These are phyloP conservation scores for Blastomyces parvus DNA, from an alignment of 2,329 filamentous ascomycete genomes.

Conservation along the genomic window DNA sequence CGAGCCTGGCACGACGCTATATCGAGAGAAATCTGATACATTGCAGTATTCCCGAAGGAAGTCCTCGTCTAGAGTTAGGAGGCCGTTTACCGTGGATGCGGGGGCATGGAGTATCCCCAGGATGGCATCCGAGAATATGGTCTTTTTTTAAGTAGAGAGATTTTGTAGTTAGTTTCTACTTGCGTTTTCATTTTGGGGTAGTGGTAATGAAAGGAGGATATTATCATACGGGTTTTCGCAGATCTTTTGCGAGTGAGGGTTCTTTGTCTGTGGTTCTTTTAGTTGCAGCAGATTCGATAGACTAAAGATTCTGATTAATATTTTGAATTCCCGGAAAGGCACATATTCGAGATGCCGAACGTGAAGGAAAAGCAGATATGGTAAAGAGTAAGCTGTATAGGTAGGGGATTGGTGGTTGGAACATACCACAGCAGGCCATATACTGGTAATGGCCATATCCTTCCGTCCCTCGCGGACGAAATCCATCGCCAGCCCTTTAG, in stretches of 20 bases:
- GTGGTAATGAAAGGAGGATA: not conserved
- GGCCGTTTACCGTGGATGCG: constrained; percentile 55
- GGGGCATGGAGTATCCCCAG: constrained; percentile 59
- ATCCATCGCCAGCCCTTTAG: constrained; percentile 75
- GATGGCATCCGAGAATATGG: constrained; percentile 72
- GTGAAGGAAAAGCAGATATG: not conserved
- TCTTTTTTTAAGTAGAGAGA: constrained; percentile 25
- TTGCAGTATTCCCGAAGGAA: constrained; percentile 58
- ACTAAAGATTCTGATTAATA: constrained; percentile 26
- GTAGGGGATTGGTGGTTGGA: not conserved
- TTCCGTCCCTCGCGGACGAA: constrained; percentile 55
- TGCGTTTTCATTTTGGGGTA: not conserved
- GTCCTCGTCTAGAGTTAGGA: constrained; percentile 68
- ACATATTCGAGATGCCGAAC: not conserved
- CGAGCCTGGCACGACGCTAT: constrained; percentile 56
- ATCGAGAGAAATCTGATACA: constrained; percentile 62
- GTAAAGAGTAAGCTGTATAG: not conserved
- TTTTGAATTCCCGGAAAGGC: not conserved
- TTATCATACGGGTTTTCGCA: constrained; percentile 49
- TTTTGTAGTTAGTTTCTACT: not conserved
- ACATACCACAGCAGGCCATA: constrained; percentile 70
- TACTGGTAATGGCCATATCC: constrained; percentile 66
- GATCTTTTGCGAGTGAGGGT: constrained; percentile 44
- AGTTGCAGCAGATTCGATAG: constrained; percentile 69
- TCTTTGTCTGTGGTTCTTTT: constrained; percentile 41